Evolutionary conservation across 164 flowering plant species (phyloP).

Genomic region (Kingdonia uniflora): DNA sequence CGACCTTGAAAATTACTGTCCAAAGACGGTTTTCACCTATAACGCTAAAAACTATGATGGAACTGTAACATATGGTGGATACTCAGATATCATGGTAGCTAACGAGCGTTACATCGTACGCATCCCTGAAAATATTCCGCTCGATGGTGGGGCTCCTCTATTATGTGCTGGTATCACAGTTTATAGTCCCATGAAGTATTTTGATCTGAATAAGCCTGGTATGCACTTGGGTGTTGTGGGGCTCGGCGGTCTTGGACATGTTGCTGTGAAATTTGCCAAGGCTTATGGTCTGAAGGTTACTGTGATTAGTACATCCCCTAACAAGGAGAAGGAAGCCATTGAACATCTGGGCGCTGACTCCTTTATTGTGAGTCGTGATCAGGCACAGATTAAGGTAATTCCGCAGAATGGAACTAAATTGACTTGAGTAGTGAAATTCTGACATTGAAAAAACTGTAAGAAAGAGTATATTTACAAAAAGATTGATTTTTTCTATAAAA

Average conservation of each 20-base stretch:
- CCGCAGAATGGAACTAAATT: too few species aligned
- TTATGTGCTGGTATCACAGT: neutral
- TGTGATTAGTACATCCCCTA: neutral
- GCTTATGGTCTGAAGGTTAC: neutral
- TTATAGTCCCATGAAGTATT: neutral
- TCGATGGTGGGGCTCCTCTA: neutral
- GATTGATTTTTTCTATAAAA: too few species aligned
- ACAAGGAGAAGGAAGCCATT: neutral
- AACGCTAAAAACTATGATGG: neutral
- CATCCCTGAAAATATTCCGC: neutral
- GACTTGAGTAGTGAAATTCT: too few species aligned
- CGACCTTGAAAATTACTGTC: slow-evolving; percentile 1
- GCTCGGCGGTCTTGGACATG: too few species aligned
- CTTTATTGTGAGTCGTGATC: neutral
- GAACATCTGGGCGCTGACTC: neutral
- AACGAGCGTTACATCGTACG: neutral
- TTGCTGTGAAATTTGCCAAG: neutral
- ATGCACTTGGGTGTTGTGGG: neutral
- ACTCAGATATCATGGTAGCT: neutral
- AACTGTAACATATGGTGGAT: neutral
- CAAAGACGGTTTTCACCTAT: neutral
- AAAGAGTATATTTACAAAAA: too few species aligned
- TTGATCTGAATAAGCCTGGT: neutral
- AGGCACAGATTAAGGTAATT: neutral
- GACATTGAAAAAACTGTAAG: too few species aligned